These are phyloP conservation scores for Hypericum androsaemum DNA, from an alignment of 345 rosid species.

Conservation along the genomic window DNA sequence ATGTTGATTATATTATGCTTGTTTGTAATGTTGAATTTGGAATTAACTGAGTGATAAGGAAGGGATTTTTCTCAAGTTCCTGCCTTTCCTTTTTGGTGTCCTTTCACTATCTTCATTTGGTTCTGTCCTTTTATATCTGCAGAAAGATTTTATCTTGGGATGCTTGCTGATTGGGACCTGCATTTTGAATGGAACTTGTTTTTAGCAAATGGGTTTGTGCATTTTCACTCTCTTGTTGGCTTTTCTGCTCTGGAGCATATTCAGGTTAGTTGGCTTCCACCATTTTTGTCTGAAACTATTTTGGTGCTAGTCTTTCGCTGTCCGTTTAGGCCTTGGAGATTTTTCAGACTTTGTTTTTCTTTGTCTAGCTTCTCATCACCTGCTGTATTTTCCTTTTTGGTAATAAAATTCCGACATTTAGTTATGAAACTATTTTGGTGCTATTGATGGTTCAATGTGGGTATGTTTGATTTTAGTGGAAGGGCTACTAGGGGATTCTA, in stretches of 20 bases:
- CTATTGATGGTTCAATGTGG: conserved; percentile 1
- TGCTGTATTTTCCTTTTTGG: conserved; percentile 5
- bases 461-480: conserved; percentile 31
- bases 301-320: too few species aligned
- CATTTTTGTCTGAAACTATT: not conserved
- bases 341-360: too few species aligned
- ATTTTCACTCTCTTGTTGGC: conserved; percentile 37
- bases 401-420: not conserved
- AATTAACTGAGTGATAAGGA: conserved; percentile 34
- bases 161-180: conserved; percentile 16
- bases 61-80: conserved; percentile 23
- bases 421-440: not conserved
- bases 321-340: too few species aligned
- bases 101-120: not conserved
- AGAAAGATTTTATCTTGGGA: conserved; percentile 20
- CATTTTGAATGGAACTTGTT: conserved; percentile 48
- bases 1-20: conserved; percentile 16
- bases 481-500: conserved; percentile 43
- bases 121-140: conserved; percentile 8
- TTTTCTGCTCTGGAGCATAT: conserved; percentile 24
- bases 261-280: conserved; percentile 27
- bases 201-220: conserved; percentile 40
- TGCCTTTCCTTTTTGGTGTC: not conserved
- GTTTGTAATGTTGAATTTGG: conserved; percentile 41
- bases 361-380: too few species aligned